phyloP scores from a whole-genome alignment of 345 rosid species.

The Geranium rotundifolium region DNA sequence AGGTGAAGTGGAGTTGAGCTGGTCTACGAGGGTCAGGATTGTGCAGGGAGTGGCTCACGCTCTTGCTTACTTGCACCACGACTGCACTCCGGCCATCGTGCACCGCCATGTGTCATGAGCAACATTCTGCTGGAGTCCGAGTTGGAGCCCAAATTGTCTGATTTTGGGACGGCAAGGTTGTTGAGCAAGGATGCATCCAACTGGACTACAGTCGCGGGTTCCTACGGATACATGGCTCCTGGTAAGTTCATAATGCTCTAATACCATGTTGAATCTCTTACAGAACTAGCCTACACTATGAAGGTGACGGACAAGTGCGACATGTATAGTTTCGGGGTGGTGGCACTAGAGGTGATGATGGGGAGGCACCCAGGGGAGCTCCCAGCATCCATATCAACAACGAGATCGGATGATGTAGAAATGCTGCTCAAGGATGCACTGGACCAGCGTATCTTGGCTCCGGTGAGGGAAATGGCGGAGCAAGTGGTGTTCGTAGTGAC shows the following conservation, averaged over 20 bases:
- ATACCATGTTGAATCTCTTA: neutral
- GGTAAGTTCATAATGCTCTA: conserved; percentile 22
- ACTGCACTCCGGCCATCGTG: conserved; percentile 49
- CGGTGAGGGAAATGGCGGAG: conserved; percentile 30
- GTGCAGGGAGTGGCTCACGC: conserved; percentile 63
- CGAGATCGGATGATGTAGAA: conserved; percentile 13
- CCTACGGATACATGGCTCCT: conserved; percentile 75
- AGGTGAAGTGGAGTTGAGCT: conserved; percentile 25
- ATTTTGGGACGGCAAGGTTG: conserved; percentile 60
- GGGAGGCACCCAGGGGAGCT: conserved; percentile 60
- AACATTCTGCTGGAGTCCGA: conserved; percentile 46
- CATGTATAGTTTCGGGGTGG: conserved; percentile 56
- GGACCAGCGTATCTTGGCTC: conserved; percentile 40
- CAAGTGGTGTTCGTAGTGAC: conserved; percentile 29
- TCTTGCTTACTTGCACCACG: conserved; percentile 56
- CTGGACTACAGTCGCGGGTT: conserved; percentile 57
- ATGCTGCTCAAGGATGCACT: conserved; percentile 32
- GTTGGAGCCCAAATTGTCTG: conserved; percentile 44
- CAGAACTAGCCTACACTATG: conserved; percentile 39
- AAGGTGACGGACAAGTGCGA: conserved; percentile 39
- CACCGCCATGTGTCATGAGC: conserved; percentile 49
- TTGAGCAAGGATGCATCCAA: conserved; percentile 34
- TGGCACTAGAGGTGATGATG: conserved; percentile 53
- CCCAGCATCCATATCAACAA: conserved; percentile 17
- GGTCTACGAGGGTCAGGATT: conserved; percentile 35